Evolutionary conservation across 805 yeast species (phyloP).

Genomic region (Wickerhamomyces bovis): DNA sequence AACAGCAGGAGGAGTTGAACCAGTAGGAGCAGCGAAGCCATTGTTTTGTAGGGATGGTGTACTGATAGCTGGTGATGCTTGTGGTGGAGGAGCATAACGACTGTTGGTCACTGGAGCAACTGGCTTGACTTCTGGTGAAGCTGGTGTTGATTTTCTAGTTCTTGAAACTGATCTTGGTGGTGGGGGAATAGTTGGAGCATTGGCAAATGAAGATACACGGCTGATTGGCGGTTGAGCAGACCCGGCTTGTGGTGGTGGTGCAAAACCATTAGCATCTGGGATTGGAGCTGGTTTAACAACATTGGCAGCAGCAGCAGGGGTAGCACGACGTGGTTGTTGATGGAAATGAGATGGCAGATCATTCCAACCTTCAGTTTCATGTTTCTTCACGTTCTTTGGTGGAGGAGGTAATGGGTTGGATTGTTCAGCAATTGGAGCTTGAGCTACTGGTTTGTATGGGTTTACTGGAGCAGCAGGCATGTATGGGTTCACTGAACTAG

Average conservation of each 20-base stretch:
- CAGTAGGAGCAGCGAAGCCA: constrained; percentile 15
- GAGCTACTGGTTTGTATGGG: constrained; percentile 24
- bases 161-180: constrained; percentile 30
- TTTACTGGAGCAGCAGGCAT: constrained; percentile 18
- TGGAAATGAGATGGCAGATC: constrained; percentile 56
- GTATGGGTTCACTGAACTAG: constrained; percentile 18
- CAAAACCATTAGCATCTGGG: constrained; percentile 10
- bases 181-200: constrained; percentile 26
- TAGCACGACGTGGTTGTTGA: constrained; percentile 28
- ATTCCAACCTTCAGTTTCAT: constrained; percentile 65
- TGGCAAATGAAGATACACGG: constrained; percentile 21
- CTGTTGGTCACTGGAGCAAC: constrained; percentile 18
- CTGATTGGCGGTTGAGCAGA: constrained; percentile 17
- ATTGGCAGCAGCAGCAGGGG: constrained; percentile 37
- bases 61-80: constrained; percentile 15
- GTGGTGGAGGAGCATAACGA: constrained; percentile 31
- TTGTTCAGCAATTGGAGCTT: constrained; percentile 23
- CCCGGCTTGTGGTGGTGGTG: constrained; percentile 24
- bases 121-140: constrained; percentile 15
- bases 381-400: constrained; percentile 26
- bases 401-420: constrained; percentile 22
- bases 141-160: constrained; percentile 15
- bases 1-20: constrained; percentile 29
- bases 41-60: constrained; percentile 10
- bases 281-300: constrained; percentile 8